Evolutionary conservation across 371 early-diverging fungal genomes (phyloP).

Genomic region (Chytridium lagenaria): DNA sequence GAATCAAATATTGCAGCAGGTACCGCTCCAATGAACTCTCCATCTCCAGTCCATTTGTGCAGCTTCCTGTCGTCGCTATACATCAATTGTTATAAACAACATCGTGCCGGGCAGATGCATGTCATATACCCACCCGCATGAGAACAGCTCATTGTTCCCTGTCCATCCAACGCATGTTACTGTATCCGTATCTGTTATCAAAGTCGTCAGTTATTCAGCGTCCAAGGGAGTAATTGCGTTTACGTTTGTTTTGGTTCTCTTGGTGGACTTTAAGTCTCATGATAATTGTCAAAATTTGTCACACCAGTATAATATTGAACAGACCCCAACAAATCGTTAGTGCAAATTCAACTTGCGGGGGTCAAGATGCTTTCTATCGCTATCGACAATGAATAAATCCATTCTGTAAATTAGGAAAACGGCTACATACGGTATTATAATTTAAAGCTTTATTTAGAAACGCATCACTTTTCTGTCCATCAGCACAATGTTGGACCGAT

Average conservation of each 20-base stretch:
- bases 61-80: conserved; percentile 53
- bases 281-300: neutral
- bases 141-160: conserved; percentile 58
- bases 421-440: no score
- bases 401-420: no score
- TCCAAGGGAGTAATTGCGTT: neutral
- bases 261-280: conserved; percentile 4
- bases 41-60: conserved; percentile 56
- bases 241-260: conserved; percentile 15
- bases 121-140: conserved; percentile 46
- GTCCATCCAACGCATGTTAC: conserved; percentile 59
- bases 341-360: no score
- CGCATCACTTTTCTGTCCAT: conserved; percentile 39
- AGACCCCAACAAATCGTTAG: no score
- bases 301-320: no score
- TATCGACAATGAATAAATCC: no score
- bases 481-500: conserved; percentile 64
- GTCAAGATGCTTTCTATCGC: no score
- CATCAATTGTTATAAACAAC: neutral
- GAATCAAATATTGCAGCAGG: conserved; percentile 41
- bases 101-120: neutral
- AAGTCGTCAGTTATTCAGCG: neutral
- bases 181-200: conserved; percentile 48
- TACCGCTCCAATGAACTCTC: conserved; percentile 49
- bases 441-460: neutral